phyloP scores from a whole-genome alignment of 2,329 filamentous ascomycete species.

The Monosporascus sp. region DNA sequence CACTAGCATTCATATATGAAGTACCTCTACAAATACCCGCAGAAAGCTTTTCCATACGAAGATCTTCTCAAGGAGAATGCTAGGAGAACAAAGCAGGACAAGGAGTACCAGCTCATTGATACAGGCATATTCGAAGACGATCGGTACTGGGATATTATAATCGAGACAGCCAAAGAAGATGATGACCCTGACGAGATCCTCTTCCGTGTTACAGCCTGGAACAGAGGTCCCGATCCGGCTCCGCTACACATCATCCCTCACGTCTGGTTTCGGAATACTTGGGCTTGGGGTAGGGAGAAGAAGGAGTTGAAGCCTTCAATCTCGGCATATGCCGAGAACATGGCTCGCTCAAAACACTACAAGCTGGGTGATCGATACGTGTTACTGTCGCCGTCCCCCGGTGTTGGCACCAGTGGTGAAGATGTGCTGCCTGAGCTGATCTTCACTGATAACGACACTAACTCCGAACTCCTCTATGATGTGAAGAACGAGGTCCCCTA shows the following conservation, averaged over 20 bases:
- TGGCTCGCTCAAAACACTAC: constrained; percentile 71
- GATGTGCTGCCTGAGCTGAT: constrained; percentile 81
- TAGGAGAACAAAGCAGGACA: constrained; percentile 66
- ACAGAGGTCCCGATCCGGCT: constrained; percentile 83
- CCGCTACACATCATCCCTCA: constrained; percentile 92
- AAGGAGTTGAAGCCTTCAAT: constrained; percentile 77
- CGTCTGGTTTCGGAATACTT: constrained; percentile 95
- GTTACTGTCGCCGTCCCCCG: constrained; percentile 83
- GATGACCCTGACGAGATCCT: constrained; percentile 86
- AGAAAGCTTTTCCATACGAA: constrained; percentile 86
- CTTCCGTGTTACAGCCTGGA: constrained; percentile 95
- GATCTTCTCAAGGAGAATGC: constrained; percentile 82
- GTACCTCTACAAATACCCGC: constrained; percentile 95
- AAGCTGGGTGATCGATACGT: constrained; percentile 79
- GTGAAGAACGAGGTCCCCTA: constrained; percentile 75
- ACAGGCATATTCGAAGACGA: constrained; percentile 84
- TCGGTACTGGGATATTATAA: constrained; percentile 94
- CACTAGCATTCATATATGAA: constrained; percentile 95
- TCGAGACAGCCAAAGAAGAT: constrained; percentile 92
- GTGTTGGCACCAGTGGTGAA: constrained; percentile 68
- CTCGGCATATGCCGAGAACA: constrained; percentile 56
- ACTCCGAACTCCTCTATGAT: constrained; percentile 70
- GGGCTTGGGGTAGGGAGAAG: constrained; percentile 84
- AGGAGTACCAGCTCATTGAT: constrained; percentile 88
- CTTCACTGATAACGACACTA: constrained; percentile 96